Conservation (phyloP, 2,329 filamentous ascomycete genomes). For the Geosmithia putterillii region DNA sequence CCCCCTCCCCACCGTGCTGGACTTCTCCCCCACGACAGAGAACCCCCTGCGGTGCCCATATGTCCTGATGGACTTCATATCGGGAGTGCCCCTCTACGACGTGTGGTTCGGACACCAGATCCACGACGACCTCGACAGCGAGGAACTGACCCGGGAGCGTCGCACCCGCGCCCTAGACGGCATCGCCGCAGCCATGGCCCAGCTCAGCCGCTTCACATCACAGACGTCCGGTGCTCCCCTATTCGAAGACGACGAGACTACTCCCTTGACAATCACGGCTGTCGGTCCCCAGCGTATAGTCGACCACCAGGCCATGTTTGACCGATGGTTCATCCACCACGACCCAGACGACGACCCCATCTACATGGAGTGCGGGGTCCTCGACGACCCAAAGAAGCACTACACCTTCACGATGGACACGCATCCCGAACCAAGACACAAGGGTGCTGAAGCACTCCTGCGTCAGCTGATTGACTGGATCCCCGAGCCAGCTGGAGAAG, state of each 20-base stretch:
- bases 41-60: slow-evolving; percentile 12
- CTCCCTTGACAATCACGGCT: neutral
- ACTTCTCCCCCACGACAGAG: slow-evolving; percentile 11
- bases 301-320: slow-evolving; percentile 6
- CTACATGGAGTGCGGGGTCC: slow-evolving; percentile 5
- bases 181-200: slow-evolving; percentile 9
- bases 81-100: slow-evolving; percentile 11
- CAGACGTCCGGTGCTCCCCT: neutral
- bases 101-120: slow-evolving; percentile 13
- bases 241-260: neutral
- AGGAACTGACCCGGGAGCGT: neutral
- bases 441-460: slow-evolving; percentile 2
- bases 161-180: slow-evolving; percentile 5
- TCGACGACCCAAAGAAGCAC: slow-evolving; percentile 2
- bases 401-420: neutral
- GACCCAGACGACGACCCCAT: slow-evolving; percentile 6
- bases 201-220: slow-evolving; percentile 9
- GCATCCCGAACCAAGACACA: neutral
- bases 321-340: slow-evolving; percentile 5
- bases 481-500: slow-evolving; percentile 1
- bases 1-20: slow-evolving; percentile 14
- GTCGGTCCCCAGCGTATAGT: neutral
- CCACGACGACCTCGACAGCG: slow-evolving; percentile 3
- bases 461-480: slow-evolving; percentile 8
- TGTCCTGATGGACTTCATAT: slow-evolving; percentile 13